Conservation (phyloP, 2,329 filamentous ascomycete genomes). For the Xenosphaeropsis pyriputrescens region DNA sequence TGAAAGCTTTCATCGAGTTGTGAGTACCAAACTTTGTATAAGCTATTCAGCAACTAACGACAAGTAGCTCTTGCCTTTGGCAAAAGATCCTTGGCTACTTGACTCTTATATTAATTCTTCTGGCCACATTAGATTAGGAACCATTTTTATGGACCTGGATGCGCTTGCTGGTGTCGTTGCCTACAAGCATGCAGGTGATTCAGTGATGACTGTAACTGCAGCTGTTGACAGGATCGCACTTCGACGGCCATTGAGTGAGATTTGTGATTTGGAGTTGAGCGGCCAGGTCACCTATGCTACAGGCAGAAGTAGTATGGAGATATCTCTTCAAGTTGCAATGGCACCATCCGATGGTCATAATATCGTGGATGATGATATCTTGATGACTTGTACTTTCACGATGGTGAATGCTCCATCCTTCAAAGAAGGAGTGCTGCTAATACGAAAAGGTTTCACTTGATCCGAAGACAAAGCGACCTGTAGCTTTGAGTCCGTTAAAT, state of each 20-base stretch:
- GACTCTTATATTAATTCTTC: slow-evolving; percentile 57
- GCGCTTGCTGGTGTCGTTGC: slow-evolving; percentile 57
- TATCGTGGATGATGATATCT: slow-evolving; percentile 40
- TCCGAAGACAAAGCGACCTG: slow-evolving; percentile 49
- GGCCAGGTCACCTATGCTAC: slow-evolving; percentile 40
- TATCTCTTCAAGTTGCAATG: slow-evolving; percentile 54
- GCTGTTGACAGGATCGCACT: slow-evolving; percentile 27
- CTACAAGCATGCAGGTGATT: slow-evolving; percentile 53
- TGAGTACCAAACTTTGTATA: slow-evolving; percentile 21
- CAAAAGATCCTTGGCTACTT: slow-evolving; percentile 53
- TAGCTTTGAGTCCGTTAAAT: slow-evolving; percentile 42
- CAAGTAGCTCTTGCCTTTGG: slow-evolving; percentile 42
- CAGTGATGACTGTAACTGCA: slow-evolving; percentile 25
- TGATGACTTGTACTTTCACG: slow-evolving; percentile 60
- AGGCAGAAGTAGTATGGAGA: slow-evolving; percentile 53
- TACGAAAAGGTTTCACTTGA: slow-evolving; percentile 36
- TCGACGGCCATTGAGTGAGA: slow-evolving; percentile 48
- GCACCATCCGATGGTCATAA: slow-evolving; percentile 35
- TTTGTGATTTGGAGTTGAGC: slow-evolving; percentile 55
- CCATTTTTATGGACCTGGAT: slow-evolving; percentile 54
- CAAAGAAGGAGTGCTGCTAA: background rate
- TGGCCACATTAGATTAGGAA: slow-evolving; percentile 42
- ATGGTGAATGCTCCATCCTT: slow-evolving; percentile 34
- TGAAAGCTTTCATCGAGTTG: slow-evolving; percentile 50
- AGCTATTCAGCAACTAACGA: too few species aligned